phyloP scores from a whole-genome alignment of 768 basidiomycete genomes.

The Auricularia sp. region DNA sequence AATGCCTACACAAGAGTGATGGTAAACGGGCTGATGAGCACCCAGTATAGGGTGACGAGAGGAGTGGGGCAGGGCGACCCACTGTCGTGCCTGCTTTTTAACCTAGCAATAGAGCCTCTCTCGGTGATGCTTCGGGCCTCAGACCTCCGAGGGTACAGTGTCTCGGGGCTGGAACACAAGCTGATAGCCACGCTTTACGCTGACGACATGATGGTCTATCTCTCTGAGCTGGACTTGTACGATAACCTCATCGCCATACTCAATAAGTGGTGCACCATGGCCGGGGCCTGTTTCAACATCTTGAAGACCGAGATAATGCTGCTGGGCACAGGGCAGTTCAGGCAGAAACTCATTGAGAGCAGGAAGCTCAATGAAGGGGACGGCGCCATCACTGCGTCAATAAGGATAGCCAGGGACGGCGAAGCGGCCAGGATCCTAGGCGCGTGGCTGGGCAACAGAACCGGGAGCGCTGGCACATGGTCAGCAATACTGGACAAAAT shows the following conservation, averaged over 20 bases:
- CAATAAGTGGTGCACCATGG: slow-evolving; percentile 28
- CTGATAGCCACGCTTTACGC: slow-evolving; percentile 28
- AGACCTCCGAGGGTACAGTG: slow-evolving; percentile 10
- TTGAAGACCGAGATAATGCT: slow-evolving; percentile 31
- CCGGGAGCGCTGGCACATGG: slow-evolving; percentile 17
- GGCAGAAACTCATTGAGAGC: slow-evolving; percentile 1
- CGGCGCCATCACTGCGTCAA: slow-evolving; percentile 6
- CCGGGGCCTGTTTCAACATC: slow-evolving; percentile 31
- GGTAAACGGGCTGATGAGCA: slow-evolving; percentile 23
- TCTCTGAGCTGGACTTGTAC: slow-evolving; percentile 21
- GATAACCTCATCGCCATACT: slow-evolving; percentile 19
- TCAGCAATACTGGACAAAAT: slow-evolving; percentile 19
- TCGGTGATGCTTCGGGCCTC: slow-evolving; percentile 21
- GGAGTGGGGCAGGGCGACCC: slow-evolving; percentile 31
- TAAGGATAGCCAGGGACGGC: slow-evolving; percentile 22
- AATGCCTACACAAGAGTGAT: slow-evolving; percentile 20
- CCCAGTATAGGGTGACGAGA: slow-evolving; percentile 15
- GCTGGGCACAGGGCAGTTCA: slow-evolving; percentile 12
- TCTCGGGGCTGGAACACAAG: slow-evolving; percentile 9
- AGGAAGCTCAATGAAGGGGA: slow-evolving; percentile 7
- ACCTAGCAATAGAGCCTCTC: slow-evolving; percentile 33
- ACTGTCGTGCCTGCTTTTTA: slow-evolving; percentile 29
- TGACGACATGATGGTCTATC: slow-evolving; percentile 30
- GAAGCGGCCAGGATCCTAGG: slow-evolving; percentile 23
- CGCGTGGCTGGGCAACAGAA: slow-evolving; percentile 21